These are phyloP conservation scores for Arctium lappa DNA, from an alignment of 129 eudicot genomes.

Conservation along the genomic window DNA sequence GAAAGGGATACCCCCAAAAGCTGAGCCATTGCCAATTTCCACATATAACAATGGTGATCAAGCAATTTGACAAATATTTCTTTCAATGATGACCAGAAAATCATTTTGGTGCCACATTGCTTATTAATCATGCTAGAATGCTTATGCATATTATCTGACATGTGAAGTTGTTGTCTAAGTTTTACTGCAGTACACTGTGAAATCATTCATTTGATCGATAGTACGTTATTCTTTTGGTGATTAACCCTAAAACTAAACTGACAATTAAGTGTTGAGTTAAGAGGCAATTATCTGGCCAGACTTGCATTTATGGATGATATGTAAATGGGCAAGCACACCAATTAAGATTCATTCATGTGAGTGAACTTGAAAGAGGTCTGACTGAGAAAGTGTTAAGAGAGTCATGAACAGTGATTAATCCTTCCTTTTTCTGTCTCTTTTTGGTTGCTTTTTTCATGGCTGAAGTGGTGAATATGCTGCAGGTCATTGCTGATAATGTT, in stretches of 20 bases:
- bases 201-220: not conserved
- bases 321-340: not conserved
- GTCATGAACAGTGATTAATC: not conserved
- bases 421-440: not conserved
- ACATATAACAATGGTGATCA: not conserved
- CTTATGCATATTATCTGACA: not conserved
- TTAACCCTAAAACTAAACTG: not conserved
- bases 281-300: not conserved
- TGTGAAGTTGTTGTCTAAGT: not conserved
- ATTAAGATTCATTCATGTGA: not conserved
- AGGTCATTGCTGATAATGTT: conserved; percentile 91
- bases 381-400: not conserved
- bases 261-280: not conserved
- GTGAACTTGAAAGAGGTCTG: not conserved
- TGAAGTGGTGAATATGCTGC: conserved; percentile 14
- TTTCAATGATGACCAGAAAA: not conserved
- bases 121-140: not conserved
- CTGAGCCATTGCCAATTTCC: not conserved
- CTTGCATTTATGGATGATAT: not conserved
- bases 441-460: not conserved
- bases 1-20: not conserved
- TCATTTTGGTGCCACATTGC: not conserved
- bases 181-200: not conserved
- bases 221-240: not conserved
- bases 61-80: not conserved